phyloP scores from a whole-genome alignment of 768 basidiomycete species.

The Cytidiella melzeri region DNA sequence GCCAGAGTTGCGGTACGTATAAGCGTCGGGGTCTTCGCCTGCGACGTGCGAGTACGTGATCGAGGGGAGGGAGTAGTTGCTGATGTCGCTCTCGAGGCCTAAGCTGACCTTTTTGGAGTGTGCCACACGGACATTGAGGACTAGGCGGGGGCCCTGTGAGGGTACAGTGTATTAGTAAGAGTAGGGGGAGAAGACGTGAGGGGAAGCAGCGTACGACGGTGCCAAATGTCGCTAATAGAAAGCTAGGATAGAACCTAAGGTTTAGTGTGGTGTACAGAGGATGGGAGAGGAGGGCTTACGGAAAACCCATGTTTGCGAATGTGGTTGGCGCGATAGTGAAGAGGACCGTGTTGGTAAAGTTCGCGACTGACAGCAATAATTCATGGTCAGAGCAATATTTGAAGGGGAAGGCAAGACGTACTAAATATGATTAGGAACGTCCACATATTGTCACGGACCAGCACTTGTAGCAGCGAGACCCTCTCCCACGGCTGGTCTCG shows the following conservation, averaged over 20 bases:
- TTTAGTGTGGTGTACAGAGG: background rate
- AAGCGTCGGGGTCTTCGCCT: too few species aligned
- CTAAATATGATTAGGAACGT: slow-evolving; percentile 17
- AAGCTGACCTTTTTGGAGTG: background rate
- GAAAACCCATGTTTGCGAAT: slow-evolving; percentile 10
- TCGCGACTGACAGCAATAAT: slow-evolving; percentile 11
- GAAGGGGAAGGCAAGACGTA: slow-evolving; percentile 8
- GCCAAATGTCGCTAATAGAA: slow-evolving; percentile 11
- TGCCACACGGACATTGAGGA: slow-evolving; percentile 10
- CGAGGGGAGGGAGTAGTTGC: background rate
- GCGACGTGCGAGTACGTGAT: background rate
- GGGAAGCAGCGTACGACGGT: slow-evolving; percentile 5
- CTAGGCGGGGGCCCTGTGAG: slow-evolving; percentile 12
- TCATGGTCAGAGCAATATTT: too few species aligned
- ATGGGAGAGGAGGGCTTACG: slow-evolving; percentile 5
- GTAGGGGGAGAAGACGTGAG: too few species aligned
- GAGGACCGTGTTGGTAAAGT: slow-evolving; percentile 11
- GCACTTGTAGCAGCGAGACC: slow-evolving; percentile 6
- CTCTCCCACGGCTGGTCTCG: slow-evolving; percentile 11
- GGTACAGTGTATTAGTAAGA: background rate
- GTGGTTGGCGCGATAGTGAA: slow-evolving; percentile 12
- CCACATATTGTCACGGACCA: slow-evolving; percentile 17
- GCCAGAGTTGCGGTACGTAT: too few species aligned
- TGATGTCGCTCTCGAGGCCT: background rate
- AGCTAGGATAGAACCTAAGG: background rate